Evolutionary conservation across 1,284 basidiomycete species (phyloP), one percentile per base, ranked within the genome.

Genomic region (Salmacisia buchloeana): DNA sequence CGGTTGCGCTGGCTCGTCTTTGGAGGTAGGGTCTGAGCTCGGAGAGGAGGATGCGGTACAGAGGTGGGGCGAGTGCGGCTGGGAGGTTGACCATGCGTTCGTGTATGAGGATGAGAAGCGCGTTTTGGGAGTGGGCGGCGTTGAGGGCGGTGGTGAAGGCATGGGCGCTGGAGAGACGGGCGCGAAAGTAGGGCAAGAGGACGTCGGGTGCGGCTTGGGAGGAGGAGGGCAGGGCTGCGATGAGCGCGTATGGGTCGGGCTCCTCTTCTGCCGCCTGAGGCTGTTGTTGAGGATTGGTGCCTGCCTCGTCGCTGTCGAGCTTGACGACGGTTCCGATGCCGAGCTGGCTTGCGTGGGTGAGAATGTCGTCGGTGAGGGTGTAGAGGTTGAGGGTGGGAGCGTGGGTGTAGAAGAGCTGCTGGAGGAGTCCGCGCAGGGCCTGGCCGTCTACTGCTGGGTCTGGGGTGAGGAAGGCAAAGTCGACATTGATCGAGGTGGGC

Each of bases 21-120:
- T 27, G 34, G 49, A 54, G 49, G 27, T 33, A 31, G 1, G 49
- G 49, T 9, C 29, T 57, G n/a, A 74, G 43, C 52, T 78, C 77
- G 31, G 76, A 70, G 43, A 69, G 56, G 2, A 77, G 63, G 73
- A 78, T 74, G 46, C 71, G 71, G 66, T 77, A 73, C n/a, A 78
- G 70, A 18, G 74, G 77, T 6, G 73, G 73, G 29, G 72, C 69
- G 1, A 76, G 66, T 33, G 70, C 71, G 2, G 70, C 68, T 1
- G 77, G 77, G 63, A 78, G 67, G 65, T 78, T 78, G 64, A 78
- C 70, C 74, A 78, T 76, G 25, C 77, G 71, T 60, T 78, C 77
- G 65, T 78, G 75, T 43, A 78, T 46, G 41, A 78, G 66, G 58
- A 29, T 36, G 36, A 39, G 58, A 29, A 41, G n/a, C n/a, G 38